Evolutionary conservation across 208 protist species (phyloP).

Genomic region (Crithidia thermophila): DNA sequence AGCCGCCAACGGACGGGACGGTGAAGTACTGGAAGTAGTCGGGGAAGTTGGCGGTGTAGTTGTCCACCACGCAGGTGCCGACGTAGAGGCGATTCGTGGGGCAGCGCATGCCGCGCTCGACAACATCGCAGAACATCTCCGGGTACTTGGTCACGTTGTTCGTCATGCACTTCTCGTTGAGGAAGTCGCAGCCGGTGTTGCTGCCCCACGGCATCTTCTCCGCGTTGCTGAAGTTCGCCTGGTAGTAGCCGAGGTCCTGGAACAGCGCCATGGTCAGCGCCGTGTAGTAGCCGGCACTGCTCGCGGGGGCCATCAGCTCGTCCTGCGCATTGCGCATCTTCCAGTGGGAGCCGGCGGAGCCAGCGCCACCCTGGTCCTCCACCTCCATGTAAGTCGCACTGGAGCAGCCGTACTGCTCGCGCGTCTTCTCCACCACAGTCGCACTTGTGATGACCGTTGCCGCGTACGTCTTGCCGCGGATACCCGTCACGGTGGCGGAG

Average conservation of each 20-base stretch:
- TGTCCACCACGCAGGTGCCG: conserved; percentile 29
- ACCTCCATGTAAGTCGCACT: conserved; percentile 66
- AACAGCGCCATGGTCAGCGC: conserved; percentile 84
- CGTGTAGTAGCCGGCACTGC: conserved; percentile 46
- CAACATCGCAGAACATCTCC: conserved; percentile 51
- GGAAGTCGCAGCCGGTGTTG: conserved; percentile 60
- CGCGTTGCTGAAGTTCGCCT: conserved; percentile 60
- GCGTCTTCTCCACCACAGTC: conserved; percentile 36
- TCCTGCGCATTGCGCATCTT: conserved; percentile 76
- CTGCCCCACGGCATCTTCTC: conserved; percentile 76
- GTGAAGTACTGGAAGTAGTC: conserved; percentile 58
- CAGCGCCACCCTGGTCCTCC: conserved; percentile 64
- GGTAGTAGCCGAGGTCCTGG: conserved; percentile 83
- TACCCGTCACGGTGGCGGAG: background rate
- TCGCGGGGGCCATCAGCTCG: conserved; percentile 79
- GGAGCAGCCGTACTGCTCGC: conserved; percentile 71
- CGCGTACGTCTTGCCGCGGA: conserved; percentile 40
- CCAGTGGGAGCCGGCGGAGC: conserved; percentile 78
- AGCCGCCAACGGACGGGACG: conserved; percentile 14
- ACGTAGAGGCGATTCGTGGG: conserved; percentile 29
- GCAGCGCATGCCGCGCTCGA: conserved; percentile 27
- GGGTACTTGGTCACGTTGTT: conserved; percentile 37
- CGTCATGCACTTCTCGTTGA: conserved; percentile 45
- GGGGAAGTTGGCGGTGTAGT: conserved; percentile 8
- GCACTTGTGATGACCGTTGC: conserved; percentile 36